Evolutionary conservation across 345 rosid genomes (phyloP).

Genomic region (Alliaria petiolata): DNA sequence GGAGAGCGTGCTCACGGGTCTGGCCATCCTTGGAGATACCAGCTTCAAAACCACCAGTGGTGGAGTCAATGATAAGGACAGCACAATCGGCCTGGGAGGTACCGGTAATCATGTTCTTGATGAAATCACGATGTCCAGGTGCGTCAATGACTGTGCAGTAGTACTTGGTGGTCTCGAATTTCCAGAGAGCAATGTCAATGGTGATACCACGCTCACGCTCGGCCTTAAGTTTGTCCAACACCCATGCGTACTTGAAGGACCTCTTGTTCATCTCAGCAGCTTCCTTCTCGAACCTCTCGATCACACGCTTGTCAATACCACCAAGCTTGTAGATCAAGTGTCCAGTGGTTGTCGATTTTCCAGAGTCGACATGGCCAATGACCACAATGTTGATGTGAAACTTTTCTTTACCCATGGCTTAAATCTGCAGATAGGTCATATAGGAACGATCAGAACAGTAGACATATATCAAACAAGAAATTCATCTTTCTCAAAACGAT

Average conservation of each 20-base stretch:
- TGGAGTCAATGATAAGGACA: slow-evolving; percentile 67
- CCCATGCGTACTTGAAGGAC: slow-evolving; percentile 85
- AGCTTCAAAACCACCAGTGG: slow-evolving; percentile 80
- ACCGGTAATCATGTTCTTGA: slow-evolving; percentile 81
- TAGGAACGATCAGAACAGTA: background rate
- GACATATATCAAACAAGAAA: background rate
- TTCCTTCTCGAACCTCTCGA: slow-evolving; percentile 82
- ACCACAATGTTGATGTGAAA: slow-evolving; percentile 73
- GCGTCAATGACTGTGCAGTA: slow-evolving; percentile 82
- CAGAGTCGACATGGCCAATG: slow-evolving; percentile 80
- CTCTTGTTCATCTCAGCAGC: slow-evolving; percentile 91
- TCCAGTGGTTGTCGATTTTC: slow-evolving; percentile 74
- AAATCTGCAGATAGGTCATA: background rate
- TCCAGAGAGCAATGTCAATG: slow-evolving; percentile 75
- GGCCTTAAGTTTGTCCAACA: slow-evolving; percentile 75
- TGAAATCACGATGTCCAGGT: slow-evolving; percentile 76
- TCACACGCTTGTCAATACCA: slow-evolving; percentile 87
- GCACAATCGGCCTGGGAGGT: slow-evolving; percentile 84
- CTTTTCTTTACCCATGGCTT: slow-evolving; percentile 71
- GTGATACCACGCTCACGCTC: slow-evolving; percentile 88
- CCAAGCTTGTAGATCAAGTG: slow-evolving; percentile 84
- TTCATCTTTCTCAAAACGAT: background rate
- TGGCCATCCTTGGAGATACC: slow-evolving; percentile 83
- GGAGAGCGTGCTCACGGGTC: slow-evolving; percentile 68
- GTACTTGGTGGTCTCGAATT: slow-evolving; percentile 73